phyloP scores from a whole-genome alignment of 208 protist genomes.

The Phytomonas sp. region DNA sequence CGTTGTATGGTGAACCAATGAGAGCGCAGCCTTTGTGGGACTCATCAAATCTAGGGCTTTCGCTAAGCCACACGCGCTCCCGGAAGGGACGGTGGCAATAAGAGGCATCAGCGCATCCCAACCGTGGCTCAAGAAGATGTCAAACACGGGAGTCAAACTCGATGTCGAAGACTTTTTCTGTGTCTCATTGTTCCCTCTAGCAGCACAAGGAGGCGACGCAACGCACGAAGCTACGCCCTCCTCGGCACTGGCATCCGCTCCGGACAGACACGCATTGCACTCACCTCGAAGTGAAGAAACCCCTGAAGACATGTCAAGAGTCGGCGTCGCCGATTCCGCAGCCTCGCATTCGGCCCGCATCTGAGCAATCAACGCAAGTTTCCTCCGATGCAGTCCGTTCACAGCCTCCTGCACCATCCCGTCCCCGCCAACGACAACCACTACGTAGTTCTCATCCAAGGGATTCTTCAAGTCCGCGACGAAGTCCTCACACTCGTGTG shows the following conservation, averaged over 20 bases:
- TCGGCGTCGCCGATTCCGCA: not conserved
- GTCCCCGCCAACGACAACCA: conserved; percentile 65
- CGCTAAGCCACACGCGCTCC: conserved; percentile 80
- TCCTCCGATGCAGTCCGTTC: conserved; percentile 69
- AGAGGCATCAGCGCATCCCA: conserved; percentile 52
- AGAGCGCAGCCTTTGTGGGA: conserved; percentile 32
- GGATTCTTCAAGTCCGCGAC: conserved; percentile 54
- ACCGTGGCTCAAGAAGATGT: conserved; percentile 13
- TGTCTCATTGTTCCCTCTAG: not conserved
- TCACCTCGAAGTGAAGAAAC: not conserved
- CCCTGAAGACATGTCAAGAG: not conserved
- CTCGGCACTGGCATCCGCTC: conserved; percentile 1
- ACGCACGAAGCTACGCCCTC: conserved; percentile 2
- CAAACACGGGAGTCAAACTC: conserved; percentile 6
- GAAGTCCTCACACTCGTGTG: conserved; percentile 76
- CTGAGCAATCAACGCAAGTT: conserved; percentile 31
- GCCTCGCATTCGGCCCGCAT: conserved; percentile 2
- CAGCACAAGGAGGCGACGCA: conserved; percentile 10
- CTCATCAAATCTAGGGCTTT: conserved; percentile 57
- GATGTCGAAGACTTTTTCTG: not conserved
- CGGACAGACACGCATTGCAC: not conserved
- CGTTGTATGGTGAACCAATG: conserved; percentile 60
- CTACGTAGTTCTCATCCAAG: conserved; percentile 37
- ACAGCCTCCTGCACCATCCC: conserved; percentile 78
- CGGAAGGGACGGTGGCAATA: conserved; percentile 65